A percentile compares a stretch with the other conserved stretches of the same genome.
Conservation (phyloP, 495 filamentous ascomycete genomes). For the Podospora pseudocomata region DNA sequence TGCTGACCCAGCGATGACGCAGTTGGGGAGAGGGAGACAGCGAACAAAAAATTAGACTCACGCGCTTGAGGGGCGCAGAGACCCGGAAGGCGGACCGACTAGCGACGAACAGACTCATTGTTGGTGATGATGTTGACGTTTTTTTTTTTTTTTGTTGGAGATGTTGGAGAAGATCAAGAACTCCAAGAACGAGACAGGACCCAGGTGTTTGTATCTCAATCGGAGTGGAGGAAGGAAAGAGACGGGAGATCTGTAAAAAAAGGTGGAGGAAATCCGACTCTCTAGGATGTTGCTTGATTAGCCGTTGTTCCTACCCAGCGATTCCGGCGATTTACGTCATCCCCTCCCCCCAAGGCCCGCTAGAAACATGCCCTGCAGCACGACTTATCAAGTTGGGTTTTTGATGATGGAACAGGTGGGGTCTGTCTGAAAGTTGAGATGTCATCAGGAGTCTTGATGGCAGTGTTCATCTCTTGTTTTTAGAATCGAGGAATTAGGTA, state of each 20-base stretch:
- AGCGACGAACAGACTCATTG: conserved; percentile 35
- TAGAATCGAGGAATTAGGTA: not conserved
- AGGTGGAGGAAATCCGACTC: not conserved
- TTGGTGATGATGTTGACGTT: conserved; percentile 10
- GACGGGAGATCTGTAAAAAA: conserved; percentile 5
- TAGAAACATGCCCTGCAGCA: not conserved
- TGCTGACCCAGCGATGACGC: not conserved
- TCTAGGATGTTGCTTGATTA: not conserved
- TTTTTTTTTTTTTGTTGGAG: not conserved
- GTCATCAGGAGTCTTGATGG: not conserved
- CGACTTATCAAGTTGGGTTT: not conserved
- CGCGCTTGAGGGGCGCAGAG: conserved; percentile 32
- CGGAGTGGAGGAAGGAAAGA: not conserved
- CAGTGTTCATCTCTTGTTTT: not conserved
- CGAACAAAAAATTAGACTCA: conserved; percentile 17
- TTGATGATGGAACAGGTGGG: not conserved
- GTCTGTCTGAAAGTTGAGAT: not conserved
- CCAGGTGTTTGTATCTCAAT: not conserved
- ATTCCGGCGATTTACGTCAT: not conserved
- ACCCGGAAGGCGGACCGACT: conserved; percentile 33
- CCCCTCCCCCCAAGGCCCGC: not conserved
- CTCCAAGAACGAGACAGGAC: not conserved
- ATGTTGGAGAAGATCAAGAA: not conserved
- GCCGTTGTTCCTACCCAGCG: not conserved
- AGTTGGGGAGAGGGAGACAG: not conserved